A percentile compares a stretch with the other conserved stretches of the same genome.
These are phyloP conservation scores for Alternaria viburni DNA, from an alignment of 2,329 filamentous ascomycete genomes.

Conservation along the genomic window DNA sequence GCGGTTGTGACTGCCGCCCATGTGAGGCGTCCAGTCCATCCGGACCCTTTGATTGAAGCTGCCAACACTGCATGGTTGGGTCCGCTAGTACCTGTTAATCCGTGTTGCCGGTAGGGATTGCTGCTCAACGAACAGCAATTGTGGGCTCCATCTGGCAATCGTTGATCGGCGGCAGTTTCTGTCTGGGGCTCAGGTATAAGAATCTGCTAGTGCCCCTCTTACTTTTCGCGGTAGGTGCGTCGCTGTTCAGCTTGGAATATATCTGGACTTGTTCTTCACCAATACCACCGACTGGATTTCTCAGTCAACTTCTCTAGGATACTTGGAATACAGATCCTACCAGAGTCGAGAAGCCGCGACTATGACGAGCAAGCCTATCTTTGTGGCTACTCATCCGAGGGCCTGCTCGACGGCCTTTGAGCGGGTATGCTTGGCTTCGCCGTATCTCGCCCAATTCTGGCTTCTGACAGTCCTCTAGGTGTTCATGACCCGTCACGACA, in stretches of 20 bases:
- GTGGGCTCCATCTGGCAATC: conserved; percentile 25
- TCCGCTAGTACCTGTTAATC: conserved; percentile 26
- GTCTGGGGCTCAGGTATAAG: conserved; percentile 26
- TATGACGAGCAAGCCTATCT: conserved; percentile 83
- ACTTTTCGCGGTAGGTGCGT: conserved; percentile 25
- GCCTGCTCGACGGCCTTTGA: conserved; percentile 98
- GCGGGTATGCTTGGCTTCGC: conserved; percentile 64
- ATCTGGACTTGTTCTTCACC: conserved; percentile 27
- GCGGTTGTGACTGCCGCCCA: conserved; percentile 10
- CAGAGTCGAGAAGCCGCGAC: conserved; percentile 14
- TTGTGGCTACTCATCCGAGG: conserved; percentile 90
- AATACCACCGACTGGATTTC: background rate
- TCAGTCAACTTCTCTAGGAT: conserved; percentile 14
- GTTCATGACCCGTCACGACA: conserved; percentile 91
- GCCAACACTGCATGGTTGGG: conserved; percentile 15
- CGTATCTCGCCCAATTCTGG: background rate
- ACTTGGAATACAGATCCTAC: conserved; percentile 35
- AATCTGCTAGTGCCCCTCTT: conserved; percentile 28
- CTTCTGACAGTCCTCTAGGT: conserved; percentile 56
- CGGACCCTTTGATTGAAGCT: conserved; percentile 17
- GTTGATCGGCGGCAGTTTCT: conserved; percentile 10
- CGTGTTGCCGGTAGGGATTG: conserved; percentile 18
- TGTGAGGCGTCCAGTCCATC: conserved; percentile 6
- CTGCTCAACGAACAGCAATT: conserved; percentile 31
- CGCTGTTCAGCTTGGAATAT: conserved; percentile 34